Evolutionary conservation across 1,284 basidiomycete species (phyloP).

Genomic region (Phellopilus nigrolimitatus): DNA sequence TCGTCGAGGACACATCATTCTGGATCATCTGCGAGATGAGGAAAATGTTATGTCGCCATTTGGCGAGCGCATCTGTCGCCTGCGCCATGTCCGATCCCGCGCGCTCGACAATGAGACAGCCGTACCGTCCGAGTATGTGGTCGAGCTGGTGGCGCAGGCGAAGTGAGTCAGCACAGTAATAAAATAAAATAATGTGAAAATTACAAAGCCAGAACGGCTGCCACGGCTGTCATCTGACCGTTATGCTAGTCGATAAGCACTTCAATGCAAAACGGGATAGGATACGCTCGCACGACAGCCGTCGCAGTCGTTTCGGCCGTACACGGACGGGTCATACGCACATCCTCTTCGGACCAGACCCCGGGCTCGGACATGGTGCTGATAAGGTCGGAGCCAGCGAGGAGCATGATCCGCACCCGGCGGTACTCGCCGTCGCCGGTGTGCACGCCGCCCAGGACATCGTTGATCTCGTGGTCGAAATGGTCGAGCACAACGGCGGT

Average conservation of each 20-base stretch:
- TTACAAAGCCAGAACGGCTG: no score
- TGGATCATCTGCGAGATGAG: constrained; percentile 96
- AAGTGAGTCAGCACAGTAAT: constrained; percentile 20
- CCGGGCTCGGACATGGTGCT: constrained; percentile 99
- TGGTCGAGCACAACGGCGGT: constrained; percentile 96
- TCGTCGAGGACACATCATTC: constrained; percentile 97
- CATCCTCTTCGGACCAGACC: constrained; percentile 94
- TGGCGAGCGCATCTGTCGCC: constrained; percentile 69
- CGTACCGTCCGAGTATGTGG: constrained; percentile 93
- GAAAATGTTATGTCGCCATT: constrained; percentile 87
- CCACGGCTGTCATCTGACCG: not conserved
- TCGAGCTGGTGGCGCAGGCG: constrained; percentile 87
- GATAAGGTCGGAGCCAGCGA: constrained; percentile 96
- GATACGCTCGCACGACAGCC: no score
- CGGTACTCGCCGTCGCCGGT: constrained; percentile 62
- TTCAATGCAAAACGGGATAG: no score
- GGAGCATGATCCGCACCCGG: constrained; percentile 79
- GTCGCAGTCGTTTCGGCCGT: not conserved
- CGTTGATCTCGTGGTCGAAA: constrained; percentile 92
- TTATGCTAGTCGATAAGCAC: no score
- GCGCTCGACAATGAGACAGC: constrained; percentile 92
- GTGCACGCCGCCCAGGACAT: constrained; percentile 64
- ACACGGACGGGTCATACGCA: constrained; percentile 36
- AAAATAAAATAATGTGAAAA: constrained; percentile 13
- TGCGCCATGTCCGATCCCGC: constrained; percentile 90